Conservation (phyloP, 169 alveolate species). For the Plasmodium inui region DNA sequence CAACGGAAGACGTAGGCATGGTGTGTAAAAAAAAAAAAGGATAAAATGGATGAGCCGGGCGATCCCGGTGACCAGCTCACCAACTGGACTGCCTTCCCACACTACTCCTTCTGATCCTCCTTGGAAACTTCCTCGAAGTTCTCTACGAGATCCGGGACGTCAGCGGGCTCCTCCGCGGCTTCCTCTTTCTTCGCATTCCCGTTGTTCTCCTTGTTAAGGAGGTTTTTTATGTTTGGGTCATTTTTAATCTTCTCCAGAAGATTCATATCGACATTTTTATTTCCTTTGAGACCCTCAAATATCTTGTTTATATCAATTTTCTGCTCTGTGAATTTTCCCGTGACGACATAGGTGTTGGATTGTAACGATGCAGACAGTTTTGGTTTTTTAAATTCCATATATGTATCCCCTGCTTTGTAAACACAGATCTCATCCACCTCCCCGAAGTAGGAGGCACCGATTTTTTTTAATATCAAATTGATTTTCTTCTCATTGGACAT, state of each 20-base stretch:
- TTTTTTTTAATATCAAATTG: slow-evolving; percentile 91
- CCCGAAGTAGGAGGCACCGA: slow-evolving; percentile 94
- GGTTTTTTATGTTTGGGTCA: slow-evolving; percentile 73
- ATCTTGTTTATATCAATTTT: slow-evolving; percentile 87
- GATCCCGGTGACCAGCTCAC: not conserved
- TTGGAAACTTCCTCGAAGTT: slow-evolving; percentile 83
- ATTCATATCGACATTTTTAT: slow-evolving; percentile 81
- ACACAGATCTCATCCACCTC: slow-evolving; percentile 96
- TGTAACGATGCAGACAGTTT: slow-evolving; percentile 93
- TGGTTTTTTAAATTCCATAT: slow-evolving; percentile 94
- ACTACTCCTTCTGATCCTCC: slow-evolving; percentile 3
- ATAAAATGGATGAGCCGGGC: not conserved
- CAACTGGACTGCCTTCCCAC: not conserved
- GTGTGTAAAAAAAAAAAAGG: not conserved
- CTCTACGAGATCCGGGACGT: slow-evolving; percentile 87
- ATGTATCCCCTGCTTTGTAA: slow-evolving; percentile 95
- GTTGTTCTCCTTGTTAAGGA: slow-evolving; percentile 75
- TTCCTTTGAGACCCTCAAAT: slow-evolving; percentile 84
- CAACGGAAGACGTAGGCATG: not conserved
- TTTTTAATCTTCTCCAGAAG: slow-evolving; percentile 77
- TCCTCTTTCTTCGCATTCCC: slow-evolving; percentile 14
- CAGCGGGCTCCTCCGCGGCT: slow-evolving; percentile 17
- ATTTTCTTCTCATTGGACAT: slow-evolving; percentile 94
- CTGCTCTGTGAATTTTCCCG: slow-evolving; percentile 94
- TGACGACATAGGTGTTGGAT: slow-evolving; percentile 95